These are phyloP conservation scores for Metarhizium robertsii DNA, from an alignment of 2,329 filamentous ascomycete species.

Conservation along the genomic window DNA sequence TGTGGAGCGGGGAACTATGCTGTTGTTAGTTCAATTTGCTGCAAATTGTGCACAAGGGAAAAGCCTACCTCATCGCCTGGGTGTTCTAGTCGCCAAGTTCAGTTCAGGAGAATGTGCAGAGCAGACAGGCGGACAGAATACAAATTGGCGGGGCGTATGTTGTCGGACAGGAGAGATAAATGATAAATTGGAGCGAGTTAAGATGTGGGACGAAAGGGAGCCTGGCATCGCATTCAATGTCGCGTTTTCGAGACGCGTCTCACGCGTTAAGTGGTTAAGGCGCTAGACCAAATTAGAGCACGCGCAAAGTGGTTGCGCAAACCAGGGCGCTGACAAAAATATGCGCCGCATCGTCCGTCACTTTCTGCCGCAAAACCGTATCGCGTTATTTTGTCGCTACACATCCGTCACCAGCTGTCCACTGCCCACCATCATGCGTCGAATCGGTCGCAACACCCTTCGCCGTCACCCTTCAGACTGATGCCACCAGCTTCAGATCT, in stretches of 20 bases:
- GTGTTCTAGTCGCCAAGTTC: neutral
- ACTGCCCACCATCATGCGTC: no score
- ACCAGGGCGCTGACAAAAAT: neutral
- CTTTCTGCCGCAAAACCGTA: neutral
- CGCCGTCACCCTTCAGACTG: no score
- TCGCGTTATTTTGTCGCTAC: neutral
- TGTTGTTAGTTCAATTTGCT: neutral
- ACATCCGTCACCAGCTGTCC: neutral
- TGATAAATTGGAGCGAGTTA: conserved; percentile 10
- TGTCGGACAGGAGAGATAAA: conserved; percentile 6
- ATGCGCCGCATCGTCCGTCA: neutral
- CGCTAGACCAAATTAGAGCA: conserved; percentile 20
- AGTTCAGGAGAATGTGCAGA: neutral
- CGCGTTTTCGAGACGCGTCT: conserved; percentile 15
- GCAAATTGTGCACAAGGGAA: neutral
- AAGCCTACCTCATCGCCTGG: conserved; percentile 15
- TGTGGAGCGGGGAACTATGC: conserved; percentile 69
- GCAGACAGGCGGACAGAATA: neutral
- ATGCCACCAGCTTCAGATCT: neutral
- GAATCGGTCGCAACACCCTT: neutral
- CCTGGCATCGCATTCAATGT: conserved; percentile 11
- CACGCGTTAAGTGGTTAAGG: conserved; percentile 34
- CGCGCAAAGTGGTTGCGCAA: conserved; percentile 27
- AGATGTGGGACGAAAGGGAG: conserved; percentile 7
- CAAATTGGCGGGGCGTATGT: neutral